Conservation (phyloP, 2,329 filamentous ascomycete species). For the Diaporthe nobilis region DNA sequence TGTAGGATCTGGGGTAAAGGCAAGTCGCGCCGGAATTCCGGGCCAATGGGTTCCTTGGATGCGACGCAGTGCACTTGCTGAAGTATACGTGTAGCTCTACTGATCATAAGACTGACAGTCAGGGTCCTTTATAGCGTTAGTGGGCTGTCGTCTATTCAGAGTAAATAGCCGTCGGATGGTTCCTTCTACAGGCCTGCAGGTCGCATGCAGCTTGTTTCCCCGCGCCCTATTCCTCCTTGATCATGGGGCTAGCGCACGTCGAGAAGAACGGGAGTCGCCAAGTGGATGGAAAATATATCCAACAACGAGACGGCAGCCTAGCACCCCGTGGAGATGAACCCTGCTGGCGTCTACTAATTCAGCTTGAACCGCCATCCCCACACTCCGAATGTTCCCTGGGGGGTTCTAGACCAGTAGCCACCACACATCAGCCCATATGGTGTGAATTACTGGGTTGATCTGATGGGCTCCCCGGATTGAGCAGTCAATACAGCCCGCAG, state of each 20-base stretch:
- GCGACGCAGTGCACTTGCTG: neutral
- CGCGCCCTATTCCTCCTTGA: conserved; percentile 32
- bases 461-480: conserved; percentile 11
- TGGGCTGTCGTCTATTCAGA: neutral
- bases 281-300: conserved; percentile 41
- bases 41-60: neutral
- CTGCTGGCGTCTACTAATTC: conserved; percentile 9
- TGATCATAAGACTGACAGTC: neutral
- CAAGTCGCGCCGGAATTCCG: conserved; percentile 35
- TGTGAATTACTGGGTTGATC: neutral
- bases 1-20: neutral
- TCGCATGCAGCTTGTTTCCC: conserved; percentile 27
- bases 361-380: conserved; percentile 21
- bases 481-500: neutral
- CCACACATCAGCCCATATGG: conserved; percentile 11
- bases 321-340: neutral
- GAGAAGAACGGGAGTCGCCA: conserved; percentile 19
- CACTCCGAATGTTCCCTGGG: conserved; percentile 14
- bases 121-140: conserved; percentile 15
- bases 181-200: neutral
- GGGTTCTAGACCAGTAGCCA: conserved; percentile 12
- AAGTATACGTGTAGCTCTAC: neutral
- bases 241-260: conserved; percentile 7
- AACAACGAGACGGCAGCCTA: conserved; percentile 15
- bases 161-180: conserved; percentile 33